Evolutionary conservation across 164 flowering plant genomes (phyloP), one percentile per base, ranked within the genome.

Genomic region (Aristolochia contorta): DNA sequence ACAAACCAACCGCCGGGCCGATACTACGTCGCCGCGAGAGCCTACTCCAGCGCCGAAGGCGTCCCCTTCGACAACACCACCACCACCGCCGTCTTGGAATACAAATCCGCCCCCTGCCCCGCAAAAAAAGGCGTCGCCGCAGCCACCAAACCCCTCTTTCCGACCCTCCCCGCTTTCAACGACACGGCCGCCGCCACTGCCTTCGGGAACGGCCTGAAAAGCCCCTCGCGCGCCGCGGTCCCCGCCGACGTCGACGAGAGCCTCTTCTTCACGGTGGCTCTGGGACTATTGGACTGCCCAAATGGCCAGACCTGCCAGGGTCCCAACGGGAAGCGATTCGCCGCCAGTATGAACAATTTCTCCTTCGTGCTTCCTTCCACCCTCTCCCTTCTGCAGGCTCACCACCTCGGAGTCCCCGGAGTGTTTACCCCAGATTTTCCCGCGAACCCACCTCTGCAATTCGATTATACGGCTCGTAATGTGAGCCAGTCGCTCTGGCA

Each of bases 281-380:
- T 89, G 21, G 98, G 98, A 12, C 74, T 83, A 0, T 69, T 74
- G 59, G 82, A 83, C 65, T 87, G 98, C 74, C 48, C 79, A 3
- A 55, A 69, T 0, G 73, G 82, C 20, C 85, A 79, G 1, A 75
- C 75, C 0, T 91, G 96, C 32, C 88, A 84, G 63, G 97, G 92
- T 18, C 96, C 96, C 1, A 89, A 86, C 51, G 93, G 93, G 8
- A 89, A 93, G 14, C 84, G 98, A 1, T 87, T 93, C 73, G 67
- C 94, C 0, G 86, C 97, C 37, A 87, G 96, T 74, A 83, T 92
- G 87, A 92, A 92, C 86, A 92, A 92, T 48, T 75, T 72, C 6
- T 89, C 98, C 0, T 90, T 93, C 45, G 78, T 68, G 19, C 79
- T 93, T 3, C 98, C 98, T 3, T 69, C 80, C 0, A 87, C 33